Evolutionary conservation across 176 grass and related monocot genomes (phyloP), one percentile per base, ranked within the genome.

Genomic region (Bromus sterilis): DNA sequence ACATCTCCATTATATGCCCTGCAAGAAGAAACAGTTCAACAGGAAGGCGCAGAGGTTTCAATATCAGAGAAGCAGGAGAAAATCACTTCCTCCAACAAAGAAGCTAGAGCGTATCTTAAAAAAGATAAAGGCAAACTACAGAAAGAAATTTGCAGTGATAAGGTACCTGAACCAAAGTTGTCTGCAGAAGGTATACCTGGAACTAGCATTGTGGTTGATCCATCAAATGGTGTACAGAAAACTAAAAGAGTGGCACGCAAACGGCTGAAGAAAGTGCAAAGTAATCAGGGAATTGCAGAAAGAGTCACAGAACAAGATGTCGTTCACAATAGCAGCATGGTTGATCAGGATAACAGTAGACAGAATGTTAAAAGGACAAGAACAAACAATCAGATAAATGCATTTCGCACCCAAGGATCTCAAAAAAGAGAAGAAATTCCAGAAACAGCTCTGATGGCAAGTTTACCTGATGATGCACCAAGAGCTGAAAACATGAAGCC

Each of bases 401-500:
- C 66, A 64, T 71, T 23, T 40, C 11, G 0, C 32, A 73, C 36
- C 16, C 31, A 73, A 74, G 76, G 67, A 55, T 57, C 56, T 80
- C 76, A 80, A 86, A 46, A 16, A 79, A 86, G 7, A 51, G 66
- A 86, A 9, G 66, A 73, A 73, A 63, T 14, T 79, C 23, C 32
- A 51, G 76, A 86, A 63, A 64, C 11, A 73, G 2, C 30, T 40
- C 39, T 23, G 31, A 4, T 40, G 20, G 33, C 70, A 69, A 73
- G 11, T 74, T 73, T 34, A 7, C 67, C 66, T 39, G 56, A 73
- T 62, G 44, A 79, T 41, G 41, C 55, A 63, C 42, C n/a, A 61
- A 71, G 16, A 67, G 9, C 9, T 71, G 75, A 60, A 77, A 78
- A 70, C 28, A 61, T 44, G 15, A 71, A 71, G 21, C 66, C 83